Conservation (phyloP, 2,329 filamentous ascomycete species). For the Ascochyta viciae-villosae region DNA sequence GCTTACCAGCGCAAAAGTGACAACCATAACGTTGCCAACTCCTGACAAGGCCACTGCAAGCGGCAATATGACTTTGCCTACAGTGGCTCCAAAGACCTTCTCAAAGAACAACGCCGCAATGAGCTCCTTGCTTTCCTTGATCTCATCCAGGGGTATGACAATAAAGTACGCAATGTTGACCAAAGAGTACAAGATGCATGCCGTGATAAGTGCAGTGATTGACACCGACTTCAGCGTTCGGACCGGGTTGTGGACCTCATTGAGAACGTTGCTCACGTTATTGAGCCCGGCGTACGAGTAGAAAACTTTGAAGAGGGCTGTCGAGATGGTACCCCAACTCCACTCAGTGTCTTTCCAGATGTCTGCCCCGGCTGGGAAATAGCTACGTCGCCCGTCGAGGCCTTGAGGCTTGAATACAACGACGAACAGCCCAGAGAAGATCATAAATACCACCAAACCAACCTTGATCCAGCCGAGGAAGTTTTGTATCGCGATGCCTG, state of each 20-base stretch:
- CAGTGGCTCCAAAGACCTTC: constrained; percentile 64
- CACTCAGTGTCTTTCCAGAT: constrained; percentile 72
- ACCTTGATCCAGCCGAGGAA: constrained; percentile 52
- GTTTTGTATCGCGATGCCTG: constrained; percentile 50
- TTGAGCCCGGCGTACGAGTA: constrained; percentile 72
- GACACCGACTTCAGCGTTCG: constrained; percentile 69
- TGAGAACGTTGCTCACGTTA: constrained; percentile 74
- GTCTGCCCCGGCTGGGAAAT: constrained; percentile 56
- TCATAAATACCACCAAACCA: constrained; percentile 48
- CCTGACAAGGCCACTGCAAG: constrained; percentile 72
- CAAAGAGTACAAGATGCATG: constrained; percentile 70
- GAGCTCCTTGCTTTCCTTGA: constrained; percentile 70
- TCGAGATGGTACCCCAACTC: constrained; percentile 72
- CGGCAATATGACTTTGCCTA: constrained; percentile 66
- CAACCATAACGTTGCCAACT: constrained; percentile 75
- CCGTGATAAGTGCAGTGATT: constrained; percentile 65
- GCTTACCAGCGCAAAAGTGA: constrained; percentile 70
- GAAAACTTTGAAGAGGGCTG: constrained; percentile 70
- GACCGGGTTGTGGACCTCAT: constrained; percentile 73
- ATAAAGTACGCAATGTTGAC: constrained; percentile 70
- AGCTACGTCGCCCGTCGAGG: constrained; percentile 23
- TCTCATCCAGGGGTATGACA: constrained; percentile 71
- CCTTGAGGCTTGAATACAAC: constrained; percentile 37
- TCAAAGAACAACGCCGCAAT: constrained; percentile 74
- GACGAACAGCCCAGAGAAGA: constrained; percentile 47